Evolutionary conservation across 2,329 filamentous ascomycete genomes (phyloP), one percentile per base, ranked within the genome.

Genomic region (Penicillium decumbens): DNA sequence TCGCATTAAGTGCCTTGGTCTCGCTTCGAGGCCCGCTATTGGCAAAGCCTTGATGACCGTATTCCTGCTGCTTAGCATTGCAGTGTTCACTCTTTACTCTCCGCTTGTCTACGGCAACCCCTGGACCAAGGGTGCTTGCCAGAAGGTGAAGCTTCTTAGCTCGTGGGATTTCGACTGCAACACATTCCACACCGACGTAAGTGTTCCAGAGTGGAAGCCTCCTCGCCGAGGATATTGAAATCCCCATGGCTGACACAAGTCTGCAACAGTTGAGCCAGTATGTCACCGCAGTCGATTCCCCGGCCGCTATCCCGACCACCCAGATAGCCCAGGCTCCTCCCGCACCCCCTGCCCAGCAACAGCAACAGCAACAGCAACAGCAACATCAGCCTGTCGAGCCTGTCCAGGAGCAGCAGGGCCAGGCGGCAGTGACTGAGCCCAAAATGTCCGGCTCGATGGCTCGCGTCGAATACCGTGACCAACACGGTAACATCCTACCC

Each of bases 161-260:
- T 85, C 83, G 1, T 98, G 93, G 93, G 93, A 98, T 69, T 98
- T 92, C 81, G 93, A 98, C 72, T 98, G 93, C 80, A 95, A 95
- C 71, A 91, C 82, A 52, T 98, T 98, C 77, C 78, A 86, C 61
- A 84, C 85, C 58, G 84, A 83, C 67, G 91, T 96, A 84, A 88
- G 88, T 85, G 57, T 63, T 60, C 64, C 64, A 52, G 49, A 59
- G 53, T 69, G 61, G 63, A 54, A 54, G 39, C 58, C 64, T 57
- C 60, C 62, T 18, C 62, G 55, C 37, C 62, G 66, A 57, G 61
- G 65, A 43, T 54, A 51, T 53, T 63, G 52, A 60, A 32, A 54
- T 39, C 43, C 46, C 24, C 45, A 56, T 50, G 52, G 51, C 66
- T 69, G 59, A 69, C 59, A 54, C 44, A 33, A 28, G 35, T 24